A percentile compares a stretch with the other conserved stretches of the same genome.
Conservation (phyloP, 495 filamentous ascomycete species). For the Staphylotrichum longicolle region DNA sequence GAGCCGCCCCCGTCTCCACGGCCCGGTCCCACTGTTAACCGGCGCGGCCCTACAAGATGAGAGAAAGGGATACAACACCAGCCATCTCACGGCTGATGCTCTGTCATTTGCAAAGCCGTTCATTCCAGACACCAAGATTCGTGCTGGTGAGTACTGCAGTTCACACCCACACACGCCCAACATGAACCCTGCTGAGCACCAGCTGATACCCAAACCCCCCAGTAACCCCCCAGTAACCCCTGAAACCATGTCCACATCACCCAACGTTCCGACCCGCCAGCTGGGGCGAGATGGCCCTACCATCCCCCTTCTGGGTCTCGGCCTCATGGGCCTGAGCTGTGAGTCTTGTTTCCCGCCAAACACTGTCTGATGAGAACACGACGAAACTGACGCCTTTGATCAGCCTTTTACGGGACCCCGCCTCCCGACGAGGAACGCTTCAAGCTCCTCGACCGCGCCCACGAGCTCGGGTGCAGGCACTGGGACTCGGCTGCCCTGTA, state of each 20-base stretch:
- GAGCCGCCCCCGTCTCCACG: neutral
- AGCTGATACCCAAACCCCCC: no score
- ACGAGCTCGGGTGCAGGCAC: conserved; percentile 40
- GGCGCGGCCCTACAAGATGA: no score
- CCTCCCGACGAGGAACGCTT: conserved; percentile 40
- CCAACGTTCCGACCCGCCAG: conserved; percentile 25
- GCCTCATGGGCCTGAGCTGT: conserved; percentile 50
- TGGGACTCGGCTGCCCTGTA: conserved; percentile 49
- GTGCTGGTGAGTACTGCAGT: no score
- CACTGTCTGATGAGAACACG: neutral
- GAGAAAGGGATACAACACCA: no score
- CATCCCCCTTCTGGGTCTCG: conserved; percentile 53
- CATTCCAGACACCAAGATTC: no score
- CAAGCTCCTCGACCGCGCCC: conserved; percentile 39
- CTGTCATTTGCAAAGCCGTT: no score
- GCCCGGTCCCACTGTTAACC: neutral
- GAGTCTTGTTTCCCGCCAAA: neutral
- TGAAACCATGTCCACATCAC: conserved; percentile 6
- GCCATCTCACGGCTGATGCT: no score
- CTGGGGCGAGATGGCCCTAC: conserved; percentile 54
- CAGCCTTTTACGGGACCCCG: conserved; percentile 40
- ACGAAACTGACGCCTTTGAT: neutral
- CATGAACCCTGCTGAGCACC: no score
- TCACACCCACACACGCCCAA: no score
- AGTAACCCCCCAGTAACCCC: neutral